Evolutionary conservation across 2,329 filamentous ascomycete species (phyloP).

Genomic region (Fusarium piperis): DNA sequence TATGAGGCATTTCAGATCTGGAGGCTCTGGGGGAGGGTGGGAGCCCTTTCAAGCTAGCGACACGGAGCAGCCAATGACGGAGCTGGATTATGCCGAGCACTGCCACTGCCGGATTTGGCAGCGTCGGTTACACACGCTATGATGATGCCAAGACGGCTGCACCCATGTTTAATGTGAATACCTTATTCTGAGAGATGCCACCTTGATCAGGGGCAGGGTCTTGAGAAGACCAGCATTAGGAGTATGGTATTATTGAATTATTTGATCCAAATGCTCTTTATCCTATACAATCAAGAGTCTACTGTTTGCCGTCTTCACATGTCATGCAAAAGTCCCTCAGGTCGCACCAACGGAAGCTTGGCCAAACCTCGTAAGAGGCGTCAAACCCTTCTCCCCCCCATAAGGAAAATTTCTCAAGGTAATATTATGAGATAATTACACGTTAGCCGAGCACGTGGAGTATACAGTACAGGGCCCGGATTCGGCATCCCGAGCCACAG

Average conservation of each 20-base stretch:
- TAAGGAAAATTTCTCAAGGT: slow-evolving; percentile 3
- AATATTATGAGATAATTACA: slow-evolving; percentile 30
- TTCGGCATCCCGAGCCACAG: background rate
- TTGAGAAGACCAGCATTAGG: background rate
- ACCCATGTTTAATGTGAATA: slow-evolving; percentile 28
- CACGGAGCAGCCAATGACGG: background rate
- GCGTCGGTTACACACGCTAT: slow-evolving; percentile 20
- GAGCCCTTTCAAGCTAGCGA: background rate
- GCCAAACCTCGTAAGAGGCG: slow-evolving; percentile 25
- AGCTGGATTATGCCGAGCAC: slow-evolving; percentile 16
- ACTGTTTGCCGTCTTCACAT: background rate
- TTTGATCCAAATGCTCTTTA: background rate
- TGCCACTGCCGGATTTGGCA: slow-evolving; percentile 28
- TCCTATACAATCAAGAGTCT: background rate
- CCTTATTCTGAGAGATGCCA: slow-evolving; percentile 11
- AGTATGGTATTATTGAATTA: background rate
- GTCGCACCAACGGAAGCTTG: slow-evolving; percentile 12
- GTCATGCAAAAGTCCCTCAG: slow-evolving; percentile 21
- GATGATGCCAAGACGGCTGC: slow-evolving; percentile 36
- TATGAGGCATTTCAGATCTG: background rate
- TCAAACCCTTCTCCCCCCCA: background rate
- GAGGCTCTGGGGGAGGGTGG: background rate
- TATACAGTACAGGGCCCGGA: slow-evolving; percentile 4
- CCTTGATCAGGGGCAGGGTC: slow-evolving; percentile 1
- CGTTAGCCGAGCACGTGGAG: slow-evolving; percentile 7